Evolutionary conservation across 306 rosid species (phyloP).

Genomic region (Coriaria nepalensis): DNA sequence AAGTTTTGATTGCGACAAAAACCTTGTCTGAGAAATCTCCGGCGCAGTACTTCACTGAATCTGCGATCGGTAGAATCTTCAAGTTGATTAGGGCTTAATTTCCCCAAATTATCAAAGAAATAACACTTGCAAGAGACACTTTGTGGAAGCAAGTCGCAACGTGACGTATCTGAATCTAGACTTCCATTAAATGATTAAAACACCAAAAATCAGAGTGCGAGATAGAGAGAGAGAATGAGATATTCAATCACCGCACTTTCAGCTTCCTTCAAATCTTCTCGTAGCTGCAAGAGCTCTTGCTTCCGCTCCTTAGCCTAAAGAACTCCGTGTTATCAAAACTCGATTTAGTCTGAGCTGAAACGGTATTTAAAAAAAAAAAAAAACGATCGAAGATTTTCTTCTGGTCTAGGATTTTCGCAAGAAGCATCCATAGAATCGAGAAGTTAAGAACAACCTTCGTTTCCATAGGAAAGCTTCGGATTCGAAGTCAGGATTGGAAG

Average conservation of each 20-base stretch:
- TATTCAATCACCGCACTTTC: conserved; percentile 48
- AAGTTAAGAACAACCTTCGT: conserved; percentile 41
- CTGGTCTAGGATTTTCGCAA: neutral
- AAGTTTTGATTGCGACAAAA: neutral
- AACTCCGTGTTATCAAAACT: conserved; percentile 6
- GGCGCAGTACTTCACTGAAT: conserved; percentile 74
- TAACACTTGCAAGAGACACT: conserved; percentile 83
- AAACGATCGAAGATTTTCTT: neutral
- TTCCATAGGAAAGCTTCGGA: conserved; percentile 82
- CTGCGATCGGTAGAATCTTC: conserved; percentile 32
- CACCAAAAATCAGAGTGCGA: neutral
- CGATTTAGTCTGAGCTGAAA: conserved; percentile 1
- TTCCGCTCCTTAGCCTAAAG: conserved; percentile 81
- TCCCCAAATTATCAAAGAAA: conserved; percentile 59
- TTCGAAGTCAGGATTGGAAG: conserved; percentile 21
- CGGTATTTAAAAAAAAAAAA: conserved; percentile 1
- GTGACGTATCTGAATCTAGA: conserved; percentile 43
- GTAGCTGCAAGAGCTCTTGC: conserved; percentile 61
- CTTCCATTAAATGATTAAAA: neutral
- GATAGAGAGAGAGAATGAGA: conserved; percentile 2
- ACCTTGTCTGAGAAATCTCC: conserved; percentile 89
- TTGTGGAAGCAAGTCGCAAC: conserved; percentile 52
- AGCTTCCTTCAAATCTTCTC: conserved; percentile 59
- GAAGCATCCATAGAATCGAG: neutral
- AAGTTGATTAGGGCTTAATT: conserved; percentile 24